Percentiles rank a stretch among this genome's conserved stretches.
Evolutionary conservation across 805 yeast species (phyloP).

Genomic region (Sugiyamaella smithiae): DNA sequence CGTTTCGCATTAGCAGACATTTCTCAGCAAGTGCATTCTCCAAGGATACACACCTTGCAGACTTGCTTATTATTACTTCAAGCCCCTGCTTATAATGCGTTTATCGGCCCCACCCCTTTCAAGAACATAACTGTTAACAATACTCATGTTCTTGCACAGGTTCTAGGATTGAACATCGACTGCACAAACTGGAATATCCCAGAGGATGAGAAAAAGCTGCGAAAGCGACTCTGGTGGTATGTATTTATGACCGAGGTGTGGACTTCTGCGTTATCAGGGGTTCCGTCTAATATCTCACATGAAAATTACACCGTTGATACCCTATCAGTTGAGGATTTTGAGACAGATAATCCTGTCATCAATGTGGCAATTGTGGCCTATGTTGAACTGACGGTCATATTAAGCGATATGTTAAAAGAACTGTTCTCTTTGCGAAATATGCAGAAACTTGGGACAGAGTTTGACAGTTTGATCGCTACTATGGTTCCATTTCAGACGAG

Average conservation of each 20-base stretch:
- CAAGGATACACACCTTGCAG: neutral
- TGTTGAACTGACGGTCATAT: neutral
- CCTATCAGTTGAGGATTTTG: neutral
- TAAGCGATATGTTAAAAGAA: neutral
- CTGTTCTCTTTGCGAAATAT: neutral
- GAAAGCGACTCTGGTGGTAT: neutral
- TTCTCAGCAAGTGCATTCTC: neutral
- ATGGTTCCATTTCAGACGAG: neutral
- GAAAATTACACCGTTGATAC: neutral
- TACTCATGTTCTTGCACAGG: neutral
- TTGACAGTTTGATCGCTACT: no score
- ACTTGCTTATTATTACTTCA: neutral
- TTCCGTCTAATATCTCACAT: neutral
- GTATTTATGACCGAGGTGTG: neutral
- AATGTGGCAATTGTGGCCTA: neutral
- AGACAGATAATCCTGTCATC: neutral
- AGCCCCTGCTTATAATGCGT: neutral
- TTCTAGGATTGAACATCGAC: neutral
- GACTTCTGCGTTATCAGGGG: neutral
- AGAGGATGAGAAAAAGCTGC: neutral
- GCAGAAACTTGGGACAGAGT: neutral
- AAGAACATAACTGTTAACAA: neutral
- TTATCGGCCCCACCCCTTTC: neutral
- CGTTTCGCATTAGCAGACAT: neutral
- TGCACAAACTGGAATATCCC: conserved; percentile 3